Percentiles rank a stretch among this genome's conserved stretches.
Evolutionary conservation across 345 rosid species (phyloP).

Genomic region (Tarenaya hassleriana): DNA sequence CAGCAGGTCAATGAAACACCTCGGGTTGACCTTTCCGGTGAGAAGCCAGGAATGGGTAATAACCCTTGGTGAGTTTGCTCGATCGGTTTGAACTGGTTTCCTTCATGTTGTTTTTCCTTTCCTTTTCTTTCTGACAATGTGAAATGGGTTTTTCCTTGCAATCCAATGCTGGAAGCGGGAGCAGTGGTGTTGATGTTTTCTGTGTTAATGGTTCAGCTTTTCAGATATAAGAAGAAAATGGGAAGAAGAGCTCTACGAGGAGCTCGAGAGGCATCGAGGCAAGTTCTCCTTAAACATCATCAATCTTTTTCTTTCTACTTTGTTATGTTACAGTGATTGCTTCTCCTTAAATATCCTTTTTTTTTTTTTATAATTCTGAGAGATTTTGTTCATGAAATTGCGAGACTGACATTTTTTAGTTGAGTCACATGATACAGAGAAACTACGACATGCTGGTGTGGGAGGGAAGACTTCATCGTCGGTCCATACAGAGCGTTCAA

Average conservation of each 20-base stretch:
- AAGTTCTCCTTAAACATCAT: slow-evolving; percentile 15
- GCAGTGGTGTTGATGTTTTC: not conserved
- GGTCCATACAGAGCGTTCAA: slow-evolving; percentile 50
- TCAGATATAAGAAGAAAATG: slow-evolving; percentile 62
- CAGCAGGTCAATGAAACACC: slow-evolving; percentile 53
- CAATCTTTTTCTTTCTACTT: slow-evolving; percentile 7
- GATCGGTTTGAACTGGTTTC: slow-evolving; percentile 14
- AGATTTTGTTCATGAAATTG: too few species aligned
- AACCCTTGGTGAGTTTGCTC: slow-evolving; percentile 45
- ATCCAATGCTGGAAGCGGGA: too few species aligned
- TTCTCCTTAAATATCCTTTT: not conserved
- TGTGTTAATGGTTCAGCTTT: slow-evolving; percentile 31
- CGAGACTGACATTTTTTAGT: too few species aligned
- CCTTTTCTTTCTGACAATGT: not conserved
- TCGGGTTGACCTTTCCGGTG: slow-evolving; percentile 28
- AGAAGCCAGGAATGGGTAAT: slow-evolving; percentile 31
- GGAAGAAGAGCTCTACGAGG: slow-evolving; percentile 89
- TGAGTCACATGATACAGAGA: slow-evolving; percentile 43
- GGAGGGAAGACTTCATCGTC: slow-evolving; percentile 60
- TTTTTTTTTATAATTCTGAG: not conserved
- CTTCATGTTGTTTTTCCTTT: not conserved
- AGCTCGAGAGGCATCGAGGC: slow-evolving; percentile 70
- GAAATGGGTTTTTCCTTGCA: too few species aligned
- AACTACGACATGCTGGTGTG: slow-evolving; percentile 48
- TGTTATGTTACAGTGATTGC: too few species aligned